Conservation (phyloP, 1,139 yeast species). For the Taphrina sp. region DNA sequence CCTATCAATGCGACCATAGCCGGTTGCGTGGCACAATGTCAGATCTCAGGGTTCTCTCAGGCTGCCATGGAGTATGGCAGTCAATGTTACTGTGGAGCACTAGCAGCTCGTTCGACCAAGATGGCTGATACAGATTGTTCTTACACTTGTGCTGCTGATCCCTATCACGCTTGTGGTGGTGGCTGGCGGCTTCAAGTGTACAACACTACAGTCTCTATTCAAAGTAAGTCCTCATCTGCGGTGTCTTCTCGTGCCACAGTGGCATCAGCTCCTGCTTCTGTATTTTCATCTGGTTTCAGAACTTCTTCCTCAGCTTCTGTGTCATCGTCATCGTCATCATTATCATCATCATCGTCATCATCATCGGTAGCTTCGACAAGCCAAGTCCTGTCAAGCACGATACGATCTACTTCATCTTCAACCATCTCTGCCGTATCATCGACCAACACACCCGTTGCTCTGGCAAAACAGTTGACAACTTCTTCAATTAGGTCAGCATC, state of each 20-base stretch:
- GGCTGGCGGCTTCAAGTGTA: constrained; percentile 24
- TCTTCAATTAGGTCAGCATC: no score
- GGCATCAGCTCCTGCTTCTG: neutral
- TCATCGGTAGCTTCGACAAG: no score
- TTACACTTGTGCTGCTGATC: constrained; percentile 7
- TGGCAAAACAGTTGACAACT: no score
- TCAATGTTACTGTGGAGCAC: constrained; percentile 16
- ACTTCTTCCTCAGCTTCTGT: neutral
- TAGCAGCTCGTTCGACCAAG: constrained; percentile 11
- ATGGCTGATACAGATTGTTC: constrained; percentile 18
- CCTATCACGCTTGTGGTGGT: constrained; percentile 6
- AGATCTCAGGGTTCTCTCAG: constrained; percentile 4
- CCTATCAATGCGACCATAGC: constrained; percentile 8
- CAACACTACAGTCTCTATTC: neutral
- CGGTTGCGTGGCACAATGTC: constrained; percentile 20
- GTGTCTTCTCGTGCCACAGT: neutral
- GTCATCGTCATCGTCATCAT: neutral
- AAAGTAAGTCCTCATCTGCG: neutral
- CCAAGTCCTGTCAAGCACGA: no score
- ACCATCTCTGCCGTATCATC: no score
- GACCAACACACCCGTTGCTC: no score
- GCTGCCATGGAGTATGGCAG: constrained; percentile 19
- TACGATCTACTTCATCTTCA: no score
- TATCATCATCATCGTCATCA: no score
- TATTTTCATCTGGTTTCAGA: neutral